Percentiles rank a stretch among this genome's conserved stretches.
These are phyloP conservation scores for Lichtheimia ramosa DNA, from an alignment of 371 early-diverging fungal species.

Conservation along the genomic window DNA sequence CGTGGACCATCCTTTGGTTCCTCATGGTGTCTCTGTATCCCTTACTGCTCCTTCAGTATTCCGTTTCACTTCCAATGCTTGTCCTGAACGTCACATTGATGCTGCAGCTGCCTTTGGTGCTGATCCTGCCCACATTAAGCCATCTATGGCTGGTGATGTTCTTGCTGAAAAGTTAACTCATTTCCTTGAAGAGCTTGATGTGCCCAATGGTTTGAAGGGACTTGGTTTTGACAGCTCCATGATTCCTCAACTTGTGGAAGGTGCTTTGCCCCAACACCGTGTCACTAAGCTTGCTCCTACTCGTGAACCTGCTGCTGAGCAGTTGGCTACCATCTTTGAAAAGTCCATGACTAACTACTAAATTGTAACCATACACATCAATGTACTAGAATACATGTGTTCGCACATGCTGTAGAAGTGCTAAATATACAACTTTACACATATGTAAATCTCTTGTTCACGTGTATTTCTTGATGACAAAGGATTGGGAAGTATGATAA, in stretches of 20 bases:
- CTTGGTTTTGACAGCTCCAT: conserved; percentile 75
- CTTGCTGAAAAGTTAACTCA: conserved; percentile 77
- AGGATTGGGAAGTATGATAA: no score
- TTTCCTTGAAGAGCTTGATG: conserved; percentile 72
- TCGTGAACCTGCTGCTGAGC: conserved; percentile 69
- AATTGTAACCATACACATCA: not conserved
- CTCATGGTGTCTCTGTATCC: conserved; percentile 82
- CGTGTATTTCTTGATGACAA: no score
- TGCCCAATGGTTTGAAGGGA: conserved; percentile 83
- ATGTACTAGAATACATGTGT: not conserved
- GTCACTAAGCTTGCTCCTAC: conserved; percentile 88
- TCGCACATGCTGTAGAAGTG: not conserved
- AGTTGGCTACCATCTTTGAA: conserved; percentile 69
- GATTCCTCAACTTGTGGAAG: conserved; percentile 77
- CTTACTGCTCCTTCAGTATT: conserved; percentile 89
- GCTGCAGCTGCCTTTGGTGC: conserved; percentile 82
- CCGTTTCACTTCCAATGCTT: conserved; percentile 76
- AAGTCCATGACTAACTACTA: conserved; percentile 68
- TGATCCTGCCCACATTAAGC: conserved; percentile 63
- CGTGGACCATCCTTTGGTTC: conserved; percentile 72
- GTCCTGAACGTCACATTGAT: conserved; percentile 86
- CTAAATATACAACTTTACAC: no score
- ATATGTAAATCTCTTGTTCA: no score
- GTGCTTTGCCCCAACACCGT: conserved; percentile 89
- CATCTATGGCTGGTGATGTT: conserved; percentile 76